Percentiles rank a stretch among this genome's conserved stretches.
phyloP scores from a whole-genome alignment of 177 flowering plant genomes.

The Vitis hybrid region DNA sequence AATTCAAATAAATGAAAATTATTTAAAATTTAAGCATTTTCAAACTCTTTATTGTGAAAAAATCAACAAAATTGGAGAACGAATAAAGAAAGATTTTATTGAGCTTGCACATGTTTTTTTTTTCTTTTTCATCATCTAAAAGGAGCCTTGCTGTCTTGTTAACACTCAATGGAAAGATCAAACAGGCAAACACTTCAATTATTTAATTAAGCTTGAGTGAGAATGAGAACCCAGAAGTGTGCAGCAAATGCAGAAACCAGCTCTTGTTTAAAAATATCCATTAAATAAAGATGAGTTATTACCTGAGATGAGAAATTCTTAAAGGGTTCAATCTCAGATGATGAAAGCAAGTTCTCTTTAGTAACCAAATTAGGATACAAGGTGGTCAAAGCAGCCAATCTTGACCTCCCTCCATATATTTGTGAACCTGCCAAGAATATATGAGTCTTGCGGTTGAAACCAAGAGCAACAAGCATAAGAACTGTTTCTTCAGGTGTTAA shows the following conservation, averaged over 20 bases:
- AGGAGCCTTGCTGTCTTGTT: too few species aligned
- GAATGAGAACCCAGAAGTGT: not conserved
- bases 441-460: constrained; percentile 79
- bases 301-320: constrained; percentile 94
- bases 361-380: constrained; percentile 92
- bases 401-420: constrained; percentile 85
- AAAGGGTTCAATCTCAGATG: constrained; percentile 82
- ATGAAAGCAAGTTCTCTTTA: constrained; percentile 83
- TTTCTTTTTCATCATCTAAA: too few species aligned
- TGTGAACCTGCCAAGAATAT: constrained; percentile 90
- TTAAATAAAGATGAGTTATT: not conserved
- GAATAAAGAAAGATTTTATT: too few species aligned
- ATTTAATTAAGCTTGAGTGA: not conserved
- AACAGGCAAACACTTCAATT: not conserved
- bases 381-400: constrained; percentile 73
- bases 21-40: too few species aligned
- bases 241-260: constrained; percentile 2
- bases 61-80: too few species aligned
- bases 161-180: too few species aligned
- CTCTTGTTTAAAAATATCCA: not conserved
- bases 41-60: too few species aligned
- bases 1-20: too few species aligned
- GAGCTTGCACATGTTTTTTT: too few species aligned
- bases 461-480: constrained; percentile 93
- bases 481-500: constrained; percentile 96